Evolutionary conservation across 352 stramenopile genomes (phyloP).

Genomic region (Phytophthora niederhauseri): DNA sequence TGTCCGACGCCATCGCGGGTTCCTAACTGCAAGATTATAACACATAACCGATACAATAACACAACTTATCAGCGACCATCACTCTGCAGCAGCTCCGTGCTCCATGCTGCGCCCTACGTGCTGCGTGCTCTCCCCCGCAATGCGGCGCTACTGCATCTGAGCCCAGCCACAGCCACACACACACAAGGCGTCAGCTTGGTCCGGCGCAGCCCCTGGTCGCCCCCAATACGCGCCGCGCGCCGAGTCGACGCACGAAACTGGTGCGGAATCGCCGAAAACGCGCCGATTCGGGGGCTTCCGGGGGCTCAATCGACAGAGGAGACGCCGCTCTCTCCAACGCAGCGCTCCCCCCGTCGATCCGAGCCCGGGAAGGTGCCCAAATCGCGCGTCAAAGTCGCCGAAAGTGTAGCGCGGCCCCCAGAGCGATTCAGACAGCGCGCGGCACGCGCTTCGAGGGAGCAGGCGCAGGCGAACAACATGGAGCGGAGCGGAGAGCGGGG

Average conservation of each 20-base stretch:
- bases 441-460: constrained; percentile 30
- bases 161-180: constrained; percentile 21
- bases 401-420: constrained; percentile 16
- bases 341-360: constrained; percentile 12
- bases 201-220: background rate
- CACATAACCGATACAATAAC: constrained; percentile 37
- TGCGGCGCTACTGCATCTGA: constrained; percentile 41
- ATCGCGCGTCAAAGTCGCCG: background rate
- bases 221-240: background rate
- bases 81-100: constrained; percentile 11
- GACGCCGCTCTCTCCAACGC: constrained; percentile 17
- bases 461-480: constrained; percentile 18
- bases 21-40: constrained; percentile 42
- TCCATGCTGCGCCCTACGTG: constrained; percentile 21
- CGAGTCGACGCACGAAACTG: background rate
- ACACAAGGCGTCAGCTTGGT: constrained; percentile 17
- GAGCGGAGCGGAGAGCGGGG: background rate
- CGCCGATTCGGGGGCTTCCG: constrained; percentile 15
- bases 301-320: constrained; percentile 29
- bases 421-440: constrained; percentile 25
- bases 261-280: constrained; percentile 25
- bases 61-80: constrained; percentile 29
- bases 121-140: constrained; percentile 29
- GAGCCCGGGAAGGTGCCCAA: constrained; percentile 13
- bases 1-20: constrained; percentile 57